Evolutionary conservation across 176 grass and related monocot genomes (phyloP).

Genomic region (Canna indica): DNA sequence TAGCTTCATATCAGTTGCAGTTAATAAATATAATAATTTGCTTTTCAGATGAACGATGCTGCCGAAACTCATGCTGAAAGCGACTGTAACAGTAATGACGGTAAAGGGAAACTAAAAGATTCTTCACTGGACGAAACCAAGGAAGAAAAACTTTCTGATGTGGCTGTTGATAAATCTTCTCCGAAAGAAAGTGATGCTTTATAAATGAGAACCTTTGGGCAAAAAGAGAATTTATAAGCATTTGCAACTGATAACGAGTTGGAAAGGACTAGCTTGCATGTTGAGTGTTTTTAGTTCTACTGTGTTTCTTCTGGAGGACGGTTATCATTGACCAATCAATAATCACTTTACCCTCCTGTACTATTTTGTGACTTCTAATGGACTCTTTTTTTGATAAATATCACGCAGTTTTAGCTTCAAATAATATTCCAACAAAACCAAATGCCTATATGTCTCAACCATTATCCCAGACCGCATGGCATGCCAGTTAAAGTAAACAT

Average conservation of each 20-base stretch:
- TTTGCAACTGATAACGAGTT: background rate
- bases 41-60: slow-evolving; percentile 5
- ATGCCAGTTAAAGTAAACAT: no score
- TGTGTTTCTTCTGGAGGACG: background rate
- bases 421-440: background rate
- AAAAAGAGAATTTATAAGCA: background rate
- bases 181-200: background rate
- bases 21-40: background rate
- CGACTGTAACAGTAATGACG: background rate
- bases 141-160: background rate
- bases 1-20: background rate
- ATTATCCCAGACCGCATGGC: no score
- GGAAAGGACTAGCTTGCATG: background rate
- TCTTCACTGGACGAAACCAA: background rate
- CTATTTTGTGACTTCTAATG: background rate
- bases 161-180: background rate
- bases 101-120: background rate
- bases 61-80: background rate
- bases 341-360: background rate
- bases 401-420: background rate
- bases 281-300: background rate
- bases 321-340: background rate
- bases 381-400: background rate
- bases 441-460: background rate
- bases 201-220: background rate